Base-by-base conservation (phyloP, 148 eudicot genomes). In the Heliosperma pusillum region DNA sequence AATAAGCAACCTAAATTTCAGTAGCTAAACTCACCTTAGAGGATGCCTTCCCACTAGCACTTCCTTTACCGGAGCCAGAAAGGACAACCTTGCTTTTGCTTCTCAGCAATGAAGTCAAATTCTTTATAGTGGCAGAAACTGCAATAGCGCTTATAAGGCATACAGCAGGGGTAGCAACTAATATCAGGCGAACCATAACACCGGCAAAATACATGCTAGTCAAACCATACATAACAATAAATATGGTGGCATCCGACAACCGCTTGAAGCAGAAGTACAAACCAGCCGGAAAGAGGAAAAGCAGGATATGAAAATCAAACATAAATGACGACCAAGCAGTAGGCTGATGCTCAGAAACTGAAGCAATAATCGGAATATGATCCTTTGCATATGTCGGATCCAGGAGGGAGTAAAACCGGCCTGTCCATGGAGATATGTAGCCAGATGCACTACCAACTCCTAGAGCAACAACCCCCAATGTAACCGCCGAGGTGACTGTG, bases 241-340 rank as follows among this genome's bases (percentile, higher is more conserved):
- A 94, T 81, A 94, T 94, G 47, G 98, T 92, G 77, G 92, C 98
- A 85, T 94, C 98, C 44, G 98, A 83, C 88, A 94, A 83, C 72
- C 91, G 83, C 79, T 94, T 94, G 85, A 95, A 95, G 91, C 98
- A 95, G 81, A 95, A 95, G 84, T 95, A 95, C 16, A 95, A 77
- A 72, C 98, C 98, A 19, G 98, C 98, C 2, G 98, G 98, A 80
- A 95, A 92, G 71, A 95, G 96, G 81, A 95, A 81, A 50, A 95
- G 90, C 71, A 95, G 79, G 75, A 95, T 90, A 80, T 95, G 98
- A 83, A 89, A 95, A 80, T 95, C 98, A 82, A 95, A 95, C 98
- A 95, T 95, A 85, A 95, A 95, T 29, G 98, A 95, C 24, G 98
- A 95, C 98, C 98, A 95, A 44, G 98, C 98, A 25, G 98, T 95